phyloP scores from a whole-genome alignment of 176 grass and related monocot species.

The Lolium multiflorum region DNA sequence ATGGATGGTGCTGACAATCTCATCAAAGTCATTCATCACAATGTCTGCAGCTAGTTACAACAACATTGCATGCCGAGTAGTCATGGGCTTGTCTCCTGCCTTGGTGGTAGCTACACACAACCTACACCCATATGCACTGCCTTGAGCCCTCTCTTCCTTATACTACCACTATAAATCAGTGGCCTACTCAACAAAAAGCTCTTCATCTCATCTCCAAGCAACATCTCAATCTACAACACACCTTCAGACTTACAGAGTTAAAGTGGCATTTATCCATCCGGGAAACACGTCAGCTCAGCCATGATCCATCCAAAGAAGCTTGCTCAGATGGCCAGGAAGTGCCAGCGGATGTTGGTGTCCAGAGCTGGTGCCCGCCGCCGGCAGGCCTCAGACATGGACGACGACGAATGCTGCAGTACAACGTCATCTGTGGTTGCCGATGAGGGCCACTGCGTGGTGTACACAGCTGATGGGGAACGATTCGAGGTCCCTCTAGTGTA shows the following conservation, averaged over 20 bases:
- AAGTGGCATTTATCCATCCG: too few relatives aligned
- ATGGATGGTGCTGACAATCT: too few relatives aligned
- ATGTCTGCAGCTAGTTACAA: too few relatives aligned
- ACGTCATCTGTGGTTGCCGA: background rate
- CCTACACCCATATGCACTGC: background rate
- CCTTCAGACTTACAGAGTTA: too few relatives aligned
- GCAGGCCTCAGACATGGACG: background rate
- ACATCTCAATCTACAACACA: too few relatives aligned
- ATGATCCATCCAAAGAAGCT: constrained; percentile 27
- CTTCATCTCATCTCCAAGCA: too few relatives aligned
- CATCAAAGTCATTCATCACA: too few relatives aligned
- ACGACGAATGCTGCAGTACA: background rate
- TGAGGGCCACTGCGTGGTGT: constrained; percentile 31
- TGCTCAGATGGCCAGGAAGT: constrained; percentile 49
- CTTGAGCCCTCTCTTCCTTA: background rate
- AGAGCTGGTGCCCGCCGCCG: background rate
- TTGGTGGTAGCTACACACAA: background rate
- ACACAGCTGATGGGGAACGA: background rate
- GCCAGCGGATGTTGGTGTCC: constrained; percentile 37
- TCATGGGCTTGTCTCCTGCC: constrained; percentile 38
- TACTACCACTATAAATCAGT: background rate
- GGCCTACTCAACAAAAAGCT: too few relatives aligned
- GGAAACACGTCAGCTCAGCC: background rate
- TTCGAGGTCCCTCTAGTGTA: constrained; percentile 44
- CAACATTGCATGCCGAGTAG: background rate